phyloP scores from a whole-genome alignment of 768 basidiomycete genomes.

The Suillus variegatus region DNA sequence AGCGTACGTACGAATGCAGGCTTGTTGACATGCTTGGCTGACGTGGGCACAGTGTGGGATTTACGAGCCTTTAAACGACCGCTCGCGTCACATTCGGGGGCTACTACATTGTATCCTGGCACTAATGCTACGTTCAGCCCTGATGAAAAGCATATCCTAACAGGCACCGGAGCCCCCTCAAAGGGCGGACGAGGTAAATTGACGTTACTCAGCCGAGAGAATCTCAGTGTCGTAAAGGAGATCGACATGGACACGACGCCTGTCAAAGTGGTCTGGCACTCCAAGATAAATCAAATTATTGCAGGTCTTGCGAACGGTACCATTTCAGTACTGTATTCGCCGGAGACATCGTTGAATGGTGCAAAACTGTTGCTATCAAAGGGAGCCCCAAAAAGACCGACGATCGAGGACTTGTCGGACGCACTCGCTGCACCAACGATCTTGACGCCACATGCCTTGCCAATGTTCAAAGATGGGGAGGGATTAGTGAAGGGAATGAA shows the following conservation, averaged over 20 bases:
- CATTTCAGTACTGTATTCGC: constrained; percentile 91
- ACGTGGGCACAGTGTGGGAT: constrained; percentile 79
- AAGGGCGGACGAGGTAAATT: constrained; percentile 73
- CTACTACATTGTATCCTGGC: constrained; percentile 83
- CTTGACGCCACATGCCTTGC: constrained; percentile 87
- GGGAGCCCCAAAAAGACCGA: constrained; percentile 79
- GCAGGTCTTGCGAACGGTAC: constrained; percentile 86
- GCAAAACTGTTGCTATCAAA: constrained; percentile 88
- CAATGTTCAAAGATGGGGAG: constrained; percentile 86
- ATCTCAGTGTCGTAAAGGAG: constrained; percentile 66
- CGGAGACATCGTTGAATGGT: constrained; percentile 85
- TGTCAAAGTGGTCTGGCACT: constrained; percentile 92
- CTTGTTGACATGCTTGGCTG: constrained; percentile 3
- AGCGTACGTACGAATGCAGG: constrained; percentile 61
- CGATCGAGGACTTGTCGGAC: constrained; percentile 87
- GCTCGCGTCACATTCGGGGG: constrained; percentile 59
- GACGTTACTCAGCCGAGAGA: constrained; percentile 70
- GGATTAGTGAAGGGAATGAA: constrained; percentile 73
- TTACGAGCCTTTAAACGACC: constrained; percentile 90
- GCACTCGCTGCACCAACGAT: constrained; percentile 85
- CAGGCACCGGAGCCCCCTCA: constrained; percentile 70
- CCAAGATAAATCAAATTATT: constrained; percentile 96
- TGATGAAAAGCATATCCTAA: constrained; percentile 86
- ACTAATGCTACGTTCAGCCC: constrained; percentile 97
- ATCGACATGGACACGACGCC: constrained; percentile 76